phyloP scores from a whole-genome alignment of 1,139 yeast genomes.

The Suzukiozyma palmioleophila region DNA sequence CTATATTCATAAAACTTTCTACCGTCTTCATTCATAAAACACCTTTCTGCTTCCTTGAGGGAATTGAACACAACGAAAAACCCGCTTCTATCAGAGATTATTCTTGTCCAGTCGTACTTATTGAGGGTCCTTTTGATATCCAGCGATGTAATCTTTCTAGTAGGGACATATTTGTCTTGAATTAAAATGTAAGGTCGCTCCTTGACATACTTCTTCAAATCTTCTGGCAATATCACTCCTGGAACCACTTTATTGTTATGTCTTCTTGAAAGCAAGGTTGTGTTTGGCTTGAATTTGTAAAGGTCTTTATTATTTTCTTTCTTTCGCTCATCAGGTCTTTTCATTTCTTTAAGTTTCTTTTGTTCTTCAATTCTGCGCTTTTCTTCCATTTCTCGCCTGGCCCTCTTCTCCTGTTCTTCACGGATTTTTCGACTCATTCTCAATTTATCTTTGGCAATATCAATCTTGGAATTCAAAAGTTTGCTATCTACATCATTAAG shows the following conservation, averaged over 20 bases:
- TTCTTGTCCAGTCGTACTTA: constrained; percentile 61
- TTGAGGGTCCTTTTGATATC: constrained; percentile 51
- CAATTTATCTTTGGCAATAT: constrained; percentile 28
- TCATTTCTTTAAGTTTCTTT: constrained; percentile 9
- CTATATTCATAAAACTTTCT: constrained; percentile 44
- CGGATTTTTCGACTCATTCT: constrained; percentile 12
- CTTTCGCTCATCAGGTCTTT: constrained; percentile 13
- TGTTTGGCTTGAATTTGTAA: constrained; percentile 20
- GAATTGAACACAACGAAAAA: constrained; percentile 68
- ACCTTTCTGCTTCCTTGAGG: constrained; percentile 58
- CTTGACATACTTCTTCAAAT: constrained; percentile 43
- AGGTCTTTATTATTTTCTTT: constrained; percentile 8
- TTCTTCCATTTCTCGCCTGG: constrained; percentile 20
- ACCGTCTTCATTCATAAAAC: constrained; percentile 68
- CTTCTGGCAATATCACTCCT: constrained; percentile 41
- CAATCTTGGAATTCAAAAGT: constrained; percentile 27
- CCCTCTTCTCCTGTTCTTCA: constrained; percentile 28
- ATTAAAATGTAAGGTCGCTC: constrained; percentile 56
- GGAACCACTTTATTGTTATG: constrained; percentile 27
- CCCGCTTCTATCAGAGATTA: constrained; percentile 60
- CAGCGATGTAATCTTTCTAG: constrained; percentile 44
- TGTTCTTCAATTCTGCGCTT: constrained; percentile 15
- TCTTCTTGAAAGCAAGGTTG: constrained; percentile 33
- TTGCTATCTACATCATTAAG: constrained; percentile 34
- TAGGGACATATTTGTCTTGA: constrained; percentile 50